These are phyloP conservation scores for Pythium plurisporium DNA, from an alignment of 352 stramenopile species.

Conservation along the genomic window DNA sequence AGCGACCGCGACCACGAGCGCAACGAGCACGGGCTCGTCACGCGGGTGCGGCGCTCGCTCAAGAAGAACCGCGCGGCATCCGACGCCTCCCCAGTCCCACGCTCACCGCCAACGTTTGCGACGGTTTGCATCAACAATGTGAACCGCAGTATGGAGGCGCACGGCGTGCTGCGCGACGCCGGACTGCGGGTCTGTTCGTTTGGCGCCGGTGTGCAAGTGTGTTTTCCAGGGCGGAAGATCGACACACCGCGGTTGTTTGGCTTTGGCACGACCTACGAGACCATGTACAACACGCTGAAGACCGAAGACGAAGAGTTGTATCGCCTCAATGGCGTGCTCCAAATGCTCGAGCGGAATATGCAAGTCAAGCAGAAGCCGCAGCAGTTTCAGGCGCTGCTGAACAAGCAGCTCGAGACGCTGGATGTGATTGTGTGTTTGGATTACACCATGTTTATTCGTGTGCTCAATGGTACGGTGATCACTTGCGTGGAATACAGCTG, in stretches of 20 bases:
- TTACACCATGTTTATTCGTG: constrained; percentile 22
- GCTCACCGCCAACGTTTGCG: constrained; percentile 27
- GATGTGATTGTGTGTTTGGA: constrained; percentile 61
- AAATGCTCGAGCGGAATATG: constrained; percentile 52
- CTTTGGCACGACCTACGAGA: constrained; percentile 43
- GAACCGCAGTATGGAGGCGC: constrained; percentile 59
- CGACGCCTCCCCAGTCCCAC: neutral
- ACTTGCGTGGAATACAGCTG: neutral
- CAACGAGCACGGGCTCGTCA: constrained; percentile 19
- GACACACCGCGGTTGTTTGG: constrained; percentile 30
- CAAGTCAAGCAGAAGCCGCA: constrained; percentile 40
- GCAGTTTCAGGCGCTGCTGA: constrained; percentile 38
- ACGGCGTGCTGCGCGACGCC: constrained; percentile 34
- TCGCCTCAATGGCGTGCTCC: constrained; percentile 31
- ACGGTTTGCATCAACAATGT: constrained; percentile 65
- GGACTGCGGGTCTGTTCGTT: constrained; percentile 47
- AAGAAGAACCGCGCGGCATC: constrained; percentile 6
- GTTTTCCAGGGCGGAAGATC: constrained; percentile 30
- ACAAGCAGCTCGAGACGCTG: constrained; percentile 32
- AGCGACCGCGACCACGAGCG: constrained; percentile 6
- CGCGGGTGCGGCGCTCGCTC: constrained; percentile 16
- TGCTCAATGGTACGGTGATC: constrained; percentile 16
- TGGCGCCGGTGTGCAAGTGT: constrained; percentile 38
- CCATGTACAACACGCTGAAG: constrained; percentile 42
- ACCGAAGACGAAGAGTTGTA: constrained; percentile 25